phyloP scores from a whole-genome alignment of 2,329 filamentous ascomycete species.

The Phyllosticta citriasiana region DNA sequence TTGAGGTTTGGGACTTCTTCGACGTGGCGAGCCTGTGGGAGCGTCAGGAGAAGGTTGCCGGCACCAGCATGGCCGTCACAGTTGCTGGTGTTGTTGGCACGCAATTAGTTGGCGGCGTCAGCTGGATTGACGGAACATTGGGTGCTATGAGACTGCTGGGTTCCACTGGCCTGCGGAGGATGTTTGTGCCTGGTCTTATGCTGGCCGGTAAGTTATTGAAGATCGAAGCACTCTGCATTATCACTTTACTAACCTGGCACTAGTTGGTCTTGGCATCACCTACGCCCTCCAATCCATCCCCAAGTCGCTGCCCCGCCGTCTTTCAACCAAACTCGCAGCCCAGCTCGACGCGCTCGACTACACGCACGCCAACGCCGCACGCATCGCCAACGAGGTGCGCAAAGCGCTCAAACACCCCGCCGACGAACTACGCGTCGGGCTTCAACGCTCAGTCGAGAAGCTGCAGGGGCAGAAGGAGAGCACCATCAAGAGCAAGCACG shows the following conservation, averaged over 20 bases:
- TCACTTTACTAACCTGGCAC: not conserved
- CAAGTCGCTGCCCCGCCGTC: slow-evolving; percentile 72
- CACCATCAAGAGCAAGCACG: slow-evolving; percentile 67
- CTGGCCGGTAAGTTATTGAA: slow-evolving; percentile 57
- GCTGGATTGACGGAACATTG: slow-evolving; percentile 82
- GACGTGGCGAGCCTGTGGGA: slow-evolving; percentile 76
- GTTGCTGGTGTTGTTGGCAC: slow-evolving; percentile 77
- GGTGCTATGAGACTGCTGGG: slow-evolving; percentile 73
- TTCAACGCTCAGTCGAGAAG: slow-evolving; percentile 79
- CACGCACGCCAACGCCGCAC: slow-evolving; percentile 74
- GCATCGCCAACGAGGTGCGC: slow-evolving; percentile 77
- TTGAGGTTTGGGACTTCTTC: slow-evolving; percentile 89
- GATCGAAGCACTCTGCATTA: not conserved
- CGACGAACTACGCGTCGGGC: slow-evolving; percentile 70
- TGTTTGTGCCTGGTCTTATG: slow-evolving; percentile 72
- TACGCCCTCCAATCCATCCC: slow-evolving; percentile 85
- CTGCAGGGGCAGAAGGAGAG: slow-evolving; percentile 69
- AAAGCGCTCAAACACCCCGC: slow-evolving; percentile 82
- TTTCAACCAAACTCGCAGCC: slow-evolving; percentile 73
- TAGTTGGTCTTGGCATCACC: slow-evolving; percentile 63
- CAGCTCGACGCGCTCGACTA: slow-evolving; percentile 82
- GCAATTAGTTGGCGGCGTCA: slow-evolving; percentile 69
- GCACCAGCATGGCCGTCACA: slow-evolving; percentile 89
- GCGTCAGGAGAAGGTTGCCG: slow-evolving; percentile 86
- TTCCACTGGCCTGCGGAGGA: slow-evolving; percentile 65